Evolutionary conservation across 805 yeast genomes (phyloP).

Genomic region (Candida wancherniae): DNA sequence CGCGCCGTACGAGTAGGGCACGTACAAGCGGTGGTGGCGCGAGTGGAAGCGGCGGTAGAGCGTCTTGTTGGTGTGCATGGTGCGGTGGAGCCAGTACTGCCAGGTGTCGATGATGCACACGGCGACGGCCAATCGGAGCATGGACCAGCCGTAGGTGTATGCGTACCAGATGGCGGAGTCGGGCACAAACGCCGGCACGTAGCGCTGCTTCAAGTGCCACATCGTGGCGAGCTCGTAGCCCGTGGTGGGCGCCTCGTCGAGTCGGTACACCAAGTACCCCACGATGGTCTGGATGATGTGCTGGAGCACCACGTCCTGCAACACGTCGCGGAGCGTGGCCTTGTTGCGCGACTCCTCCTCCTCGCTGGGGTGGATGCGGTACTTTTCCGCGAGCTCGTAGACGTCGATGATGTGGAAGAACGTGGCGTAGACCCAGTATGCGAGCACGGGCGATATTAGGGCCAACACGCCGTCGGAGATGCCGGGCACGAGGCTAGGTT

Average conservation of each 20-base stretch:
- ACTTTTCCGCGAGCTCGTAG: slow-evolving; percentile 69
- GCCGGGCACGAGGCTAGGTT: slow-evolving; percentile 48
- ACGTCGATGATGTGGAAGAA: slow-evolving; percentile 74
- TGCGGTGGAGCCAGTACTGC: slow-evolving; percentile 89
- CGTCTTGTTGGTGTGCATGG: slow-evolving; percentile 78
- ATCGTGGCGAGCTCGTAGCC: slow-evolving; percentile 45
- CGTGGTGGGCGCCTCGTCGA: slow-evolving; percentile 54
- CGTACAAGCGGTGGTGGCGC: slow-evolving; percentile 89
- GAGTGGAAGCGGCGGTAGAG: slow-evolving; percentile 84
- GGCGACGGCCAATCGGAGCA: slow-evolving; percentile 53
- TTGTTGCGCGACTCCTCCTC: slow-evolving; percentile 75
- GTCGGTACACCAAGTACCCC: slow-evolving; percentile 50
- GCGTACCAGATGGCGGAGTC: slow-evolving; percentile 42
- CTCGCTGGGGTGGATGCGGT: slow-evolving; percentile 88
- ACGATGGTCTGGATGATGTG: slow-evolving; percentile 76
- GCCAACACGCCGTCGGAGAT: slow-evolving; percentile 72
- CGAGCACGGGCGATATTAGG: slow-evolving; percentile 67
- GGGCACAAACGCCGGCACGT: slow-evolving; percentile 41
- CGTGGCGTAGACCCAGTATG: slow-evolving; percentile 76
- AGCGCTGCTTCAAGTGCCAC: slow-evolving; percentile 43
- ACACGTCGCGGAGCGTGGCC: slow-evolving; percentile 63
- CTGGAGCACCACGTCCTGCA: slow-evolving; percentile 78
- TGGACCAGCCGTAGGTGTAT: slow-evolving; percentile 63
- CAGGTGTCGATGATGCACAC: slow-evolving; percentile 83
- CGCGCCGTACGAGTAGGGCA: slow-evolving; percentile 97